A percentile compares a stretch with the other conserved stretches of the same genome.
These are phyloP conservation scores for Globisporangium camurandrum DNA, from an alignment of 352 stramenopile genomes.

Conservation along the genomic window DNA sequence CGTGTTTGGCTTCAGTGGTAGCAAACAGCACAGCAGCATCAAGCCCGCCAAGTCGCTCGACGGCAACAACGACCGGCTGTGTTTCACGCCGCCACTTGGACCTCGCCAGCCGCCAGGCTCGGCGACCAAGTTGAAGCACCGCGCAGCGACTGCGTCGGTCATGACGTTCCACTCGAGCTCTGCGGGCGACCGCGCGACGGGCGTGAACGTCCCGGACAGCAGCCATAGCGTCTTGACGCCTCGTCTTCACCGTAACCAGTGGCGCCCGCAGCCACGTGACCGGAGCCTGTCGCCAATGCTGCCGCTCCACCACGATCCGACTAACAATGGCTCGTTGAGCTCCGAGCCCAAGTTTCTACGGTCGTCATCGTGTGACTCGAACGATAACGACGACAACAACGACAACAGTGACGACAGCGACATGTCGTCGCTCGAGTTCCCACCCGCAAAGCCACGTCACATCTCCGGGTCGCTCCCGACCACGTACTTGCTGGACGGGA, in stretches of 20 bases:
- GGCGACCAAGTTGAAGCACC: conserved; percentile 36
- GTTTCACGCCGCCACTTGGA: conserved; percentile 42
- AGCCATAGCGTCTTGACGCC: no score
- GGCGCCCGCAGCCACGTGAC: conserved; percentile 24
- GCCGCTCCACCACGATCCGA: no score
- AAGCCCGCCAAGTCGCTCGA: conserved; percentile 30
- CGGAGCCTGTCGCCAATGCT: conserved; percentile 33
- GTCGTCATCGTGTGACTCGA: conserved; percentile 7
- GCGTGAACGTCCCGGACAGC: conserved; percentile 27
- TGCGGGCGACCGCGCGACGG: conserved; percentile 13
- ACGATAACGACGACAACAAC: neutral
- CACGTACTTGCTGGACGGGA: conserved; percentile 48
- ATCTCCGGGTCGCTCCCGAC: conserved; percentile 58
- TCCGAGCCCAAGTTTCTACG: conserved; percentile 28
- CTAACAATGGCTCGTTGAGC: conserved; percentile 22
- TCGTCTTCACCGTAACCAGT: conserved; percentile 32
- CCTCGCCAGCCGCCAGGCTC: conserved; percentile 27
- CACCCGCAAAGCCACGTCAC: conserved; percentile 20
- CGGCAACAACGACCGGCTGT: conserved; percentile 25
- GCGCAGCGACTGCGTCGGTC: conserved; percentile 17
- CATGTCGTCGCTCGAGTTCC: conserved; percentile 9
- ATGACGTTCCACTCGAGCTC: conserved; percentile 26
- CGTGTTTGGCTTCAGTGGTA: conserved; percentile 41
- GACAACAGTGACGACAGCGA: conserved; percentile 15
- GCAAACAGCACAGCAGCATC: conserved; percentile 4